Base-by-base conservation (phyloP, 192 early-diverging fungal species). In the Helicostylum pulchrum region DNA sequence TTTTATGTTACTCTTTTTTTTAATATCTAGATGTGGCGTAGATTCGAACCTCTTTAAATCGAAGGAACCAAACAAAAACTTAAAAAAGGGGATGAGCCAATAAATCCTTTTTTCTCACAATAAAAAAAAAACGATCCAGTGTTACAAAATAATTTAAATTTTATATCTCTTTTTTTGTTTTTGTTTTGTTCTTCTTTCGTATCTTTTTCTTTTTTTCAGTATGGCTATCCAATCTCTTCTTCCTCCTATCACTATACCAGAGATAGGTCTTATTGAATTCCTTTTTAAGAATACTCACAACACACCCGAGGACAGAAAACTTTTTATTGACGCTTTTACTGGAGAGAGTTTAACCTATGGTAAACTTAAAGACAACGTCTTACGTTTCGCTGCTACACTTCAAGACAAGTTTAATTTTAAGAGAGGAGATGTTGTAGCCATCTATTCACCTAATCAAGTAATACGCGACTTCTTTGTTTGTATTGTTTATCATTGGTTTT, bases 291-390 rank as follows among this genome's bases (percentile, higher is more conserved):
- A 78, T 56, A 64, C 55, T 0, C 72, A 78, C 50, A 49, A 56
- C 8, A 73, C 71, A 19, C 17, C 56, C 12, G 80, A 80, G 14
- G 58, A 71, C 2, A 63, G 77, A 21, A 64, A 51, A 14, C 50
- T 82, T 36, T 74, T 78, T 34, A 68, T 78, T 58, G 80, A 84
- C 64, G 83, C 66, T 15, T 17, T 39, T 19, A 32, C 60, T 9
- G 57, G 73, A 31, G 53, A 70, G 1, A 60, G 48, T 26, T 72
- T 78, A 39, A 75, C 74, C 7, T 80, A 61, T 61, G 78, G 78
- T 14, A 68, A 82, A 26, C 47, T 71, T 2, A 54, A 66, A 19
- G 39, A 60, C 9, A 9, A 46, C 4, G 45, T 62, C 19, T 45
- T 65, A 2, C 36, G 62, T 15, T 70, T 76, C 63, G 69, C 69